Percentiles rank a stretch among this genome's conserved stretches.
Conservation (phyloP, 108 stramenopile species). For the Mayamaea pseudoterrestris region DNA sequence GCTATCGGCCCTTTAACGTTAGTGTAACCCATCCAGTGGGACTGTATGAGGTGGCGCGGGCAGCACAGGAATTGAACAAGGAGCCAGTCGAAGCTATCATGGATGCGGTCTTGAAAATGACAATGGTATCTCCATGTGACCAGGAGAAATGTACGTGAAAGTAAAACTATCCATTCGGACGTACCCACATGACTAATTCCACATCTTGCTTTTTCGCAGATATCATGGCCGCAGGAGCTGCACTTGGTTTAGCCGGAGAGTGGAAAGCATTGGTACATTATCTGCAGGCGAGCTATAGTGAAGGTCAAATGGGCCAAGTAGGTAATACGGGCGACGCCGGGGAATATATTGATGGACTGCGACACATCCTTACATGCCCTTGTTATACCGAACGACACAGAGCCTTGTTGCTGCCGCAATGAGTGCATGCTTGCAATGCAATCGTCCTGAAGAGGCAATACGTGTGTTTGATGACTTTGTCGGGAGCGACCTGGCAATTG, state of each 20-base stretch:
- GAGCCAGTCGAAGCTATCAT: conserved; percentile 34
- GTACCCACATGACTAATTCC: neutral
- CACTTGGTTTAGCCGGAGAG: conserved; percentile 59
- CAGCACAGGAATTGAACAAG: conserved; percentile 9
- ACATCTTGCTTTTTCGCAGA: conserved; percentile 13
- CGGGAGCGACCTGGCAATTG: neutral
- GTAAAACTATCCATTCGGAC: neutral
- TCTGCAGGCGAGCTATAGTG: conserved; percentile 17
- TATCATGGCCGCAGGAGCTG: conserved; percentile 69
- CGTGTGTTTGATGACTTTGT: conserved; percentile 17
- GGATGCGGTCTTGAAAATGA: conserved; percentile 57
- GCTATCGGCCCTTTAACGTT: conserved; percentile 21
- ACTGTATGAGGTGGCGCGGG: conserved; percentile 34
- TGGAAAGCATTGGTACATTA: conserved; percentile 52
- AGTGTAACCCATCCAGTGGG: conserved; percentile 33
- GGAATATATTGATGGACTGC: conserved; percentile 10
- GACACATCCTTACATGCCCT: conserved; percentile 18
- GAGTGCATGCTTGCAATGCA: conserved; percentile 46
- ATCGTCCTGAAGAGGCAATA: conserved; percentile 28
- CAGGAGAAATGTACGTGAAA: conserved; percentile 36
- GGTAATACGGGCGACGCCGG: neutral
- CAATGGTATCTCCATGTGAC: conserved; percentile 64
- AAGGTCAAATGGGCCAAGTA: conserved; percentile 16
- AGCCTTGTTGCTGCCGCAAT: conserved; percentile 58
- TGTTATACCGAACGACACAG: too few relatives aligned